Evolutionary conservation across 495 filamentous ascomycete species (phyloP), one percentile per base, ranked within the genome.

Genomic region (Alectoria sarmentosa): DNA sequence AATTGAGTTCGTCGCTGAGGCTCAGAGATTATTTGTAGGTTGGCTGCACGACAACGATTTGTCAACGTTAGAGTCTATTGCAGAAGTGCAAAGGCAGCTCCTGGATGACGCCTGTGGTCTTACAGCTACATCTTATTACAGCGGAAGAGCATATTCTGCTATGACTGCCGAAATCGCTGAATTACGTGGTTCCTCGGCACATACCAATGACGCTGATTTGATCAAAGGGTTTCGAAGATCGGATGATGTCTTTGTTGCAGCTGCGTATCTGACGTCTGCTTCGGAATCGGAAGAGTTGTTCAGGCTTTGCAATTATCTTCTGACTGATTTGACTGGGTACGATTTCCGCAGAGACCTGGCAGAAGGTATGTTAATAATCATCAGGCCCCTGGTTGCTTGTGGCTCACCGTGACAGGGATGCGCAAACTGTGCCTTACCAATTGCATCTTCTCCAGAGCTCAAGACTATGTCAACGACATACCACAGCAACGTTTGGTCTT

Each of bases 401-500:
- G 66, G 54, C 67, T 76, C 68, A 77, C 63, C 55, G 34, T n/a
- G 28, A 56, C 65, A 78, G 83, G 76, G n/a, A 69, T 86, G 9
- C 73, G 76, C 42, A 80, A 83, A 61, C 42, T 89, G 11, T 75
- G 83, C 32, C 67, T 87, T 21, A 73, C 89, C 36, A 89, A 89
- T 65, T 74, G 79, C 19, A 74, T 89, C 5, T 57, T 89, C 6
- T 74, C 79, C 10, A 78, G 74, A 19, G 78, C 84, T 41, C 79
- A 82, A 28, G 77, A 81, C 17, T 72, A 78, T n/a, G 69, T 77
- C 5, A 70, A 77, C 9, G 76, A 75, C 23, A 79, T 96, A 57
- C 88, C 90, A 21, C 89, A 88, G 37, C 91, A 93, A 69, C 82
- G 92, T 41, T 69, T 91, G 41, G 85, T 97, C 4, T 91, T 96